Percentiles rank a stretch among this genome's conserved stretches.
These are phyloP conservation scores for Alnus glutinosa DNA, from an alignment of 306 rosid genomes.

Conservation along the genomic window DNA sequence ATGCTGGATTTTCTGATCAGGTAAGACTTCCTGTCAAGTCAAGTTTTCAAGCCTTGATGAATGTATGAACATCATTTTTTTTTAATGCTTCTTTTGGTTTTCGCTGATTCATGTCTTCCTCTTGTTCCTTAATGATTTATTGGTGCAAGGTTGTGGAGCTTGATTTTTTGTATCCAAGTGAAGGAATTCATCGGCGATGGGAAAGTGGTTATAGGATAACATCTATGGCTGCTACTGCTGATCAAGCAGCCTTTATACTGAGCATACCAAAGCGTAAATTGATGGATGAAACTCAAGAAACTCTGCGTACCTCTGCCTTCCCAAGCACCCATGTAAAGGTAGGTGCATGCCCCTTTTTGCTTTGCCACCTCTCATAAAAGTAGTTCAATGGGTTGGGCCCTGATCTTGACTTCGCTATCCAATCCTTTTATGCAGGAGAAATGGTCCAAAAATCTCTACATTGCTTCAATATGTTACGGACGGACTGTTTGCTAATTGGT, in stretches of 20 bases:
- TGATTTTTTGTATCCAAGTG: slow-evolving; percentile 91
- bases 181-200: slow-evolving; percentile 91
- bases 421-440: slow-evolving; percentile 59
- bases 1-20: slow-evolving; percentile 95
- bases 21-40: slow-evolving; percentile 30
- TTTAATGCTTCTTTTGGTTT: not conserved
- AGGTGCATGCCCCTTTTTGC: slow-evolving; percentile 18
- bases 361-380: not conserved
- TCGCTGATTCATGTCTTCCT: not conserved
- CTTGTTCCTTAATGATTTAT: slow-evolving; percentile 8
- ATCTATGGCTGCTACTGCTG: slow-evolving; percentile 89
- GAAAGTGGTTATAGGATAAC: slow-evolving; percentile 86
- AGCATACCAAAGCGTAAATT: slow-evolving; percentile 90
- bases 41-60: not conserved
- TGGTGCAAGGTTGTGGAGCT: slow-evolving; percentile 83
- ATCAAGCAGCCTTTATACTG: slow-evolving; percentile 93
- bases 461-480: slow-evolving; percentile 89
- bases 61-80: not conserved
- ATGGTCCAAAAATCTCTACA: slow-evolving; percentile 91
- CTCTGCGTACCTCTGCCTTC: slow-evolving; percentile 89
- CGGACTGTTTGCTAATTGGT: slow-evolving; percentile 79
- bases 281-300: slow-evolving; percentile 87
- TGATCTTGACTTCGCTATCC: not conserved
- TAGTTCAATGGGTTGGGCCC: not conserved
- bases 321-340: slow-evolving; percentile 98